Conservation (phyloP, 2,329 filamentous ascomycete species). For the Dactylellina parvicollis region DNA sequence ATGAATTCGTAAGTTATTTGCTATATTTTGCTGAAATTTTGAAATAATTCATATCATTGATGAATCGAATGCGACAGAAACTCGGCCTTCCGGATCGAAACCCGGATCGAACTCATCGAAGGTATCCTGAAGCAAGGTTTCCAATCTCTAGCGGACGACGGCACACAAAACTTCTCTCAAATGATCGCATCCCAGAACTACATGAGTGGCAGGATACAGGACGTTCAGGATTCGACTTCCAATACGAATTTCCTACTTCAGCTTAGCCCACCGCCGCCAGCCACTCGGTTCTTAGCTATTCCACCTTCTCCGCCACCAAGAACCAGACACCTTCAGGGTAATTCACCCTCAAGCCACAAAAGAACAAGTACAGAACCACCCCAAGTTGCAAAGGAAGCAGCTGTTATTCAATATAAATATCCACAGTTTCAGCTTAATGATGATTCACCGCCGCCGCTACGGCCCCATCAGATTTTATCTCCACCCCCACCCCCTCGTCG, state of each 20-base stretch:
- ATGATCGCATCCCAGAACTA: not conserved
- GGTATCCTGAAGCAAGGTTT: not conserved
- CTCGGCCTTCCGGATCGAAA: not conserved
- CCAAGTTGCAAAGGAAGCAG: too few relatives aligned
- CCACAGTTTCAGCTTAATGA: too few relatives aligned
- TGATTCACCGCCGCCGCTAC: not conserved
- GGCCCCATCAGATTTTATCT: too few relatives aligned
- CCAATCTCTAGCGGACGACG: not conserved
- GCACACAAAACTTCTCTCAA: not conserved
- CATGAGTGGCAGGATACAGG: not conserved
- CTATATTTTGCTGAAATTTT: not conserved
- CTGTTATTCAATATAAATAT: too few relatives aligned
- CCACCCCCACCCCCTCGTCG: too few relatives aligned
- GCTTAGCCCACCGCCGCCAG: not conserved
- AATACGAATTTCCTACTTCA: not conserved
- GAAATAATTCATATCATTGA: not conserved
- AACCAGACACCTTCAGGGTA: too few relatives aligned
- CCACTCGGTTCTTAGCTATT: too few relatives aligned
- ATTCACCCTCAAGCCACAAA: too few relatives aligned
- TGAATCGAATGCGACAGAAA: not conserved
- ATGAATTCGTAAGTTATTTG: slow-evolving; percentile 19
- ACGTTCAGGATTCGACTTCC: not conserved
- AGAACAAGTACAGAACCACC: too few relatives aligned
- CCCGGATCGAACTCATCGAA: not conserved
- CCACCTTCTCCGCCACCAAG: too few relatives aligned